Conservation (phyloP, 768 basidiomycete genomes). For the Tricholoma furcatifolium region DNA sequence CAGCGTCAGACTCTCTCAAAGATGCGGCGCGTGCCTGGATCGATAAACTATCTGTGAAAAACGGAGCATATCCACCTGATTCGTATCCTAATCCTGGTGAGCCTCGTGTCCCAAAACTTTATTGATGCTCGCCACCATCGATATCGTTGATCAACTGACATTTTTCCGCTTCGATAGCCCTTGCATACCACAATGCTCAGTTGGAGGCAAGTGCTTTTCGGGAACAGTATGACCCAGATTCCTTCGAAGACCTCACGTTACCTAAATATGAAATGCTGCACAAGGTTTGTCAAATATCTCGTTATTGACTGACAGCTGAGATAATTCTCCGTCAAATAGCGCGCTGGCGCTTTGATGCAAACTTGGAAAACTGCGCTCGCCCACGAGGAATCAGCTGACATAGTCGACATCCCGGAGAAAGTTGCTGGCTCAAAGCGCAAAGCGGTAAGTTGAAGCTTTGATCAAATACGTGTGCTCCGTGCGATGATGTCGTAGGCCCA, state of each 20-base stretch:
- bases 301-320: slow-evolving; percentile 30
- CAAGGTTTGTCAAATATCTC: slow-evolving; percentile 47
- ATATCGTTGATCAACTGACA: slow-evolving; percentile 2
- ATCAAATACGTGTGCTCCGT: slow-evolving; percentile 7
- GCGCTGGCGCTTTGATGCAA: slow-evolving; percentile 65
- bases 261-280: slow-evolving; percentile 80
- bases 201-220: slow-evolving; percentile 92
- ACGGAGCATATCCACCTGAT: slow-evolving; percentile 83
- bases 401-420: slow-evolving; percentile 38
- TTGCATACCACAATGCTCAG: slow-evolving; percentile 87
- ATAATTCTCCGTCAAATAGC: slow-evolving; percentile 33
- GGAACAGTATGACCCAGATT: slow-evolving; percentile 77
- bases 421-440: slow-evolving; percentile 63
- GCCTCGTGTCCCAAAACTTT: slow-evolving; percentile 20
- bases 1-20: slow-evolving; percentile 69
- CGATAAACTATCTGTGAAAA: slow-evolving; percentile 74
- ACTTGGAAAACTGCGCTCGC: slow-evolving; percentile 68
- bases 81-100: slow-evolving; percentile 89
- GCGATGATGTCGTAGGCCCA: background rate
- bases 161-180: slow-evolving; percentile 42
- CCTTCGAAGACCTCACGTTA: slow-evolving; percentile 79
- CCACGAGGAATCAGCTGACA: slow-evolving; percentile 62
- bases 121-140: slow-evolving; percentile 1
- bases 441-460: slow-evolving; percentile 45
- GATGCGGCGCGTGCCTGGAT: slow-evolving; percentile 73